Conservation (phyloP, 345 rosid genomes). For the Stellera chamaejasme region DNA sequence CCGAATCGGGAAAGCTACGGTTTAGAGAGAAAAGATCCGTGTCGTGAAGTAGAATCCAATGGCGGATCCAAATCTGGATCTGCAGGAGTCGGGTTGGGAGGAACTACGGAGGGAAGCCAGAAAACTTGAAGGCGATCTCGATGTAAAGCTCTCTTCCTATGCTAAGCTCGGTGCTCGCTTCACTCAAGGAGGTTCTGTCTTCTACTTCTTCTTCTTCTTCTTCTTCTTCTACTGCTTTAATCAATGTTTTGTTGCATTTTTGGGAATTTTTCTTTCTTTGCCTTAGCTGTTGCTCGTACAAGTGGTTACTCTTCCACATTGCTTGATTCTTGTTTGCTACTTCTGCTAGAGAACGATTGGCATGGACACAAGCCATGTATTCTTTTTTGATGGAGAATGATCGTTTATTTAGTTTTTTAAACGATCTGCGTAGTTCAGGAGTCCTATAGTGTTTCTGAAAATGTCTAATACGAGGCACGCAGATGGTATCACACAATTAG, state of each 20-base stretch:
- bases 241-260: neutral
- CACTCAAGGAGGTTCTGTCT: slow-evolving; percentile 69
- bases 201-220: neutral
- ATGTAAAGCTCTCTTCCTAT: slow-evolving; percentile 92
- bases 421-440: no score
- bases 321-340: no score
- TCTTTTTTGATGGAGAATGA: no score
- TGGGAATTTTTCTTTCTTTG: neutral
- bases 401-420: no score
- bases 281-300: no score
- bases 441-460: no score
- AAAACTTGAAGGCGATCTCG: slow-evolving; percentile 95
- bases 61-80: slow-evolving; percentile 68
- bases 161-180: slow-evolving; percentile 95
- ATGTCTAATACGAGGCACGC: no score
- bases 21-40: slow-evolving; percentile 13
- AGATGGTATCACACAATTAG: no score
- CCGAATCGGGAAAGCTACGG: neutral
- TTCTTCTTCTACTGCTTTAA: neutral
- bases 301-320: no score
- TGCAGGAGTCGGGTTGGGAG: slow-evolving; percentile 98
- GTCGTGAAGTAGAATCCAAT: slow-evolving; percentile 33
- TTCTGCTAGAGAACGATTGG: no score
- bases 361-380: no score
- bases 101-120: slow-evolving; percentile 89